A percentile compares a stretch with the other conserved stretches of the same genome.
Evolutionary conservation across 1,284 basidiomycete genomes (phyloP).

Genomic region (Irpex sp.): DNA sequence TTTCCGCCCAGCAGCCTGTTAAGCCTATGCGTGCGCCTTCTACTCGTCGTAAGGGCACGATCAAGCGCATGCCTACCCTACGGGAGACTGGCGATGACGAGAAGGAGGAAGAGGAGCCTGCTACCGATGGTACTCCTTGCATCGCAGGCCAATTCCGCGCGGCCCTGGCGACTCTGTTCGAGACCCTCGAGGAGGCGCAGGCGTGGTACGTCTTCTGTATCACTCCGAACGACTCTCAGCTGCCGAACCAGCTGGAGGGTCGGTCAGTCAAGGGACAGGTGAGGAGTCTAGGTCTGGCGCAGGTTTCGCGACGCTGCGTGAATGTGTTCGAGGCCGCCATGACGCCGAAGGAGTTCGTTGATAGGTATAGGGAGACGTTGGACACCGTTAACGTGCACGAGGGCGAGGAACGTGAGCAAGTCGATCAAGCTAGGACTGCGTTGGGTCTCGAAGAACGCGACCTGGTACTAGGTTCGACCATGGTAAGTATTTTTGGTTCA

Average conservation of each 20-base stretch:
- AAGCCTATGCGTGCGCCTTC: constrained; percentile 93
- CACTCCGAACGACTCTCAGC: constrained; percentile 92
- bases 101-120: constrained; percentile 48
- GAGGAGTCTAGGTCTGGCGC: constrained; percentile 75
- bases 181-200: constrained; percentile 88
- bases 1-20: constrained; percentile 88
- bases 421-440: constrained; percentile 59
- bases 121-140: constrained; percentile 52
- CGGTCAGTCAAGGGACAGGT: constrained; percentile 92
- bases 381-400: constrained; percentile 43
- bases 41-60: constrained; percentile 72
- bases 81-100: constrained; percentile 56
- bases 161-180: constrained; percentile 83
- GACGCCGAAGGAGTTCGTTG: constrained; percentile 85
- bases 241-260: constrained; percentile 92
- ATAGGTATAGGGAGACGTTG: constrained; percentile 72
- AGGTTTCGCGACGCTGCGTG: constrained; percentile 69
- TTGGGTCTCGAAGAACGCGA: constrained; percentile 71
- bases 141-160: constrained; percentile 86
- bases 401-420: constrained; percentile 48
- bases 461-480: constrained; percentile 76
- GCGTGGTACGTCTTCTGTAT: constrained; percentile 92
- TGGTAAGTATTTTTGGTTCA: constrained; percentile 45
- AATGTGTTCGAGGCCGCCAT: constrained; percentile 82
- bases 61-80: constrained; percentile 60